Conservation (phyloP, 352 stramenopile species). For the Pythium angustatum region DNA sequence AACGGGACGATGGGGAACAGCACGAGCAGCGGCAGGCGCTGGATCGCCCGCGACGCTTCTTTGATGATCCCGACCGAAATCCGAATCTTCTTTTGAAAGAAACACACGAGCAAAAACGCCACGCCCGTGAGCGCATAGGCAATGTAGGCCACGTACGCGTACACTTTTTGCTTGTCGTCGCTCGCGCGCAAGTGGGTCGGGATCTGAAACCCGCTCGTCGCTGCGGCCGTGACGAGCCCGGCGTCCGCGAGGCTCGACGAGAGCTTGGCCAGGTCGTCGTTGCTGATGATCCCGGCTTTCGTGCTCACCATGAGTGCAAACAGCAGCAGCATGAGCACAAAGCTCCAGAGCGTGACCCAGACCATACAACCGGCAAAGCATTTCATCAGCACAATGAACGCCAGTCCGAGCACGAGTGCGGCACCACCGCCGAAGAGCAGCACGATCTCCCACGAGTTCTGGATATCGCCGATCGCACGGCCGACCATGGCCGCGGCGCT, state of each 20-base stretch:
- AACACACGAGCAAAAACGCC: constrained; percentile 77
- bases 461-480: constrained; percentile 77
- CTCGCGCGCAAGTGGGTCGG: constrained; percentile 58
- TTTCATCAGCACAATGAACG: constrained; percentile 73
- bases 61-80: constrained; percentile 75
- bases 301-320: constrained; percentile 76
- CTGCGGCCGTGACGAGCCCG: constrained; percentile 40
- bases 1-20: constrained; percentile 62
- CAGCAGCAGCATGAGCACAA: constrained; percentile 59
- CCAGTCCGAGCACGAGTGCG: constrained; percentile 49
- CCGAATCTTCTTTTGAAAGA: constrained; percentile 76
- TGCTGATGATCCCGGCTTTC: constrained; percentile 73
- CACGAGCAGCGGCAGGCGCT: constrained; percentile 55
- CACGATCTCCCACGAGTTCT: constrained; percentile 54
- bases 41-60: constrained; percentile 66
- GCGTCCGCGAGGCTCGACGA: constrained; percentile 43
- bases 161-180: constrained; percentile 60
- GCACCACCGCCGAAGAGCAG: constrained; percentile 54
- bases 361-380: constrained; percentile 78
- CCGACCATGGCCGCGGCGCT: constrained; percentile 50
- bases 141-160: constrained; percentile 64
- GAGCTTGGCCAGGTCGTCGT: constrained; percentile 48
- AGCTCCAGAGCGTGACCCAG: constrained; percentile 70
- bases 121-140: constrained; percentile 57
- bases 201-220: constrained; percentile 41